A percentile compares a stretch with the other conserved stretches of the same genome.
Conservation (phyloP, 495 filamentous ascomycete genomes). For the Lasiosphaeria ovina region DNA sequence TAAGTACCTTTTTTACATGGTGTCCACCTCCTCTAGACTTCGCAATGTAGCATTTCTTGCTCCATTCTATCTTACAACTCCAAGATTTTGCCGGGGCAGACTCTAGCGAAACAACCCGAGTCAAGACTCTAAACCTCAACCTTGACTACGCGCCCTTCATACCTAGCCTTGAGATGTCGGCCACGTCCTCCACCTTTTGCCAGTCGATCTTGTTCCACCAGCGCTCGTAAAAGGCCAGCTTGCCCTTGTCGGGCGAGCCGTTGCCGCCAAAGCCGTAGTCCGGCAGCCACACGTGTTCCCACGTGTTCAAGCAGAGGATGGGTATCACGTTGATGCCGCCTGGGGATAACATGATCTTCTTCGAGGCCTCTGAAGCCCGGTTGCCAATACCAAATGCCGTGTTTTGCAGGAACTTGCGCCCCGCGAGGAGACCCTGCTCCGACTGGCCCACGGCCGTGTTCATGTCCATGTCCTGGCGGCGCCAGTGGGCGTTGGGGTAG, state of each 20-base stretch:
- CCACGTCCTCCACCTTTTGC: constrained; percentile 58
- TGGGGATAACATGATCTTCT: constrained; percentile 45
- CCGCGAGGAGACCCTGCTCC: constrained; percentile 4
- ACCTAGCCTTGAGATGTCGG: constrained; percentile 14
- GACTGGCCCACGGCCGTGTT: constrained; percentile 54
- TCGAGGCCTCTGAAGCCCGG: constrained; percentile 33
- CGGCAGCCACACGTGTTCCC: constrained; percentile 89
- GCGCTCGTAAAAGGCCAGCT: constrained; percentile 67
- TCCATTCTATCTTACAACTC: too few relatives aligned
- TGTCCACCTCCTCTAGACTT: too few relatives aligned
- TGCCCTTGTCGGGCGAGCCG: constrained; percentile 48
- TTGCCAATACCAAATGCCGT: constrained; percentile 51
- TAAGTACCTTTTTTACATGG: too few relatives aligned
- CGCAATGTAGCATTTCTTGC: too few relatives aligned
- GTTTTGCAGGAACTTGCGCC: constrained; percentile 30
- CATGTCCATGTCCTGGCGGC: constrained; percentile 76
- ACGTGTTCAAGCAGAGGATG: constrained; percentile 87
- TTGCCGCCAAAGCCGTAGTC: constrained; percentile 58
- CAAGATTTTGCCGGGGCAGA: too few relatives aligned
- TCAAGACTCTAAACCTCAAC: too few relatives aligned
- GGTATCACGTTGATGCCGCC: constrained; percentile 71
- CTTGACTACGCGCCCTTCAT: too few relatives aligned
- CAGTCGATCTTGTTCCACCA: constrained; percentile 93
- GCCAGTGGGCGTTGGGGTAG: constrained; percentile 78
- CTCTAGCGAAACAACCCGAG: neutral